A percentile compares a stretch with the other conserved stretches of the same genome.
phyloP scores from a whole-genome alignment of 306 rosid species.

The Rosa rugosa region DNA sequence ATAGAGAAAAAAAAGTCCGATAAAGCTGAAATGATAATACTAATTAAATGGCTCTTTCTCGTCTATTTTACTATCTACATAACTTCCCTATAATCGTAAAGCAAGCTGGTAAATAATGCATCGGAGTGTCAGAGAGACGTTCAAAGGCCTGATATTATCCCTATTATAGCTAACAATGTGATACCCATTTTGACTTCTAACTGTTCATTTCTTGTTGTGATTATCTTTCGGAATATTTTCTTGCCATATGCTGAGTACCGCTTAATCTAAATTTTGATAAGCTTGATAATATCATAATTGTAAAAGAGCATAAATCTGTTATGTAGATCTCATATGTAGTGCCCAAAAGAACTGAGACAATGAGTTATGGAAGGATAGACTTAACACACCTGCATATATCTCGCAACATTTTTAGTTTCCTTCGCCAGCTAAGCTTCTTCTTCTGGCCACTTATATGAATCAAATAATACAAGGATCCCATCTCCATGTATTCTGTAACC shows the following conservation, averaged over 20 bases:
- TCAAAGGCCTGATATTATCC: not conserved
- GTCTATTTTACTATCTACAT: not conserved
- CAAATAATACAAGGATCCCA: slow-evolving; percentile 90
- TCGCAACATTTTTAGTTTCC: slow-evolving; percentile 81
- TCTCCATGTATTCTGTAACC: slow-evolving; percentile 97
- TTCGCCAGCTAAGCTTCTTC: slow-evolving; percentile 90
- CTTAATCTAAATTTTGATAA: not conserved
- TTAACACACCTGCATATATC: slow-evolving; percentile 84
- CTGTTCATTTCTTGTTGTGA: not conserved
- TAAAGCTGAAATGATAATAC: not conserved
- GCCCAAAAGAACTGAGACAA: not conserved
- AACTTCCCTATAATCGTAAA: not conserved
- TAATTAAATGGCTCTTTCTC: not conserved
- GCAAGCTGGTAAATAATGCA: not conserved
- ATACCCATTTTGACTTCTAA: not conserved
- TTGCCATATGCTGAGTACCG: not conserved
- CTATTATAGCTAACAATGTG: not conserved
- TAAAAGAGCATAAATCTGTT: not conserved
- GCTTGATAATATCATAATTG: not conserved
- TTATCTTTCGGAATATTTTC: not conserved
- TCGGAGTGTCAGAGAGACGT: not conserved
- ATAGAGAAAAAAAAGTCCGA: not conserved
- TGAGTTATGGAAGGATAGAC: slow-evolving; percentile 18
- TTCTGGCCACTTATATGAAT: slow-evolving; percentile 92
- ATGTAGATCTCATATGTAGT: not conserved